A percentile compares a stretch with the other conserved stretches of the same genome.
Evolutionary conservation across 106 monocot genomes (phyloP).

Genomic region (Dioscorea alata): DNA sequence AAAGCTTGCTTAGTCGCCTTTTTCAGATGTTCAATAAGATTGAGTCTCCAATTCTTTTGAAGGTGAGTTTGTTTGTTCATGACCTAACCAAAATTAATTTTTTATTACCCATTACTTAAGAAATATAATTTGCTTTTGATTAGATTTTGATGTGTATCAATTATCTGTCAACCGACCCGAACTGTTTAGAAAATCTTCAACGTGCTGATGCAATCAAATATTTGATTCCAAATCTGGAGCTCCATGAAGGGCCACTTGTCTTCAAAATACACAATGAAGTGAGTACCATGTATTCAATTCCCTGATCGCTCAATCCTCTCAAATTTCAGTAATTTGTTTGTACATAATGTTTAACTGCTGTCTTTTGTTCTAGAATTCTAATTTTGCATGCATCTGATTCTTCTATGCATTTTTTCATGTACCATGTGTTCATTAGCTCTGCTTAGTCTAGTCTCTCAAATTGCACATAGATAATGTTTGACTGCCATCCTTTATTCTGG

Average conservation of each 20-base stretch:
- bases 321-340: no score
- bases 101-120: no score
- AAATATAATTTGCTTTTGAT: not conserved
- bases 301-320: no score
- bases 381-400: no score
- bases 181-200: constrained; percentile 73
- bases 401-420: no score
- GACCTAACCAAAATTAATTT: not conserved
- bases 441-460: no score
- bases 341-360: no score
- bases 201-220: constrained; percentile 74
- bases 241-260: constrained; percentile 56
- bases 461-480: no score
- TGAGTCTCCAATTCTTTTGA: constrained; percentile 68
- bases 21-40: constrained; percentile 90
- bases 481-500: no score
- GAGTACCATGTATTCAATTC: constrained; percentile 7
- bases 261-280: constrained; percentile 73
- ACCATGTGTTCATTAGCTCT: no score
- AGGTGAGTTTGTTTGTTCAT: constrained; percentile 25
- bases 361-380: no score
- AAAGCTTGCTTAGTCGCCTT: constrained; percentile 58
- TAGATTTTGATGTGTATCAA: constrained; percentile 78
- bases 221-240: constrained; percentile 76
- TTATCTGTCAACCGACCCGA: constrained; percentile 66